Conservation (phyloP, 1,284 basidiomycete species). For the Trichosporon sp. region DNA sequence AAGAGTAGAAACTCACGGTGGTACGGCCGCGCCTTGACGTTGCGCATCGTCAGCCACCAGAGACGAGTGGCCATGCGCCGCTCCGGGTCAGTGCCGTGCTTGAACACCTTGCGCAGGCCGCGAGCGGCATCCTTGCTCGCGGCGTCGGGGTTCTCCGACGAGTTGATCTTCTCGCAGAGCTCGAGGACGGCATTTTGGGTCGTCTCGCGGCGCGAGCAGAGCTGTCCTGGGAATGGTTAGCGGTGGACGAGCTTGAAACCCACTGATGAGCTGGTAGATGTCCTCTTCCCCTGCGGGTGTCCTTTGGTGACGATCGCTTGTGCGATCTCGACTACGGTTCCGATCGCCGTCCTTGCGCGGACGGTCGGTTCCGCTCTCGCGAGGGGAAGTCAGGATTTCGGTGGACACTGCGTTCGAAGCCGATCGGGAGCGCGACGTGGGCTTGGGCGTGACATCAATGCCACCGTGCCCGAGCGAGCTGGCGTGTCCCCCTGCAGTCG, state of each 20-base stretch:
- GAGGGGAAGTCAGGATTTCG: conserved; percentile 32
- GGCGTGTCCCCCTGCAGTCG: conserved; percentile 18
- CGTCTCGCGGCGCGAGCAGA: conserved; percentile 33
- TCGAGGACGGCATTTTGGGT: conserved; percentile 37
- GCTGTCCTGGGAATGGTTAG: conserved; percentile 21
- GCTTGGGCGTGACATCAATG: not conserved
- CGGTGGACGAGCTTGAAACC: conserved; percentile 14
- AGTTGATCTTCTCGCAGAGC: conserved; percentile 45
- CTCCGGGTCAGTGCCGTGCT: conserved; percentile 40
- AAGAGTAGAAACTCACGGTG: conserved; percentile 30
- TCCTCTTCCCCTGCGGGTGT: conserved; percentile 22
- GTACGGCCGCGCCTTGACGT: conserved; percentile 34
- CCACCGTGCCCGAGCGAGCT: conserved; percentile 21
- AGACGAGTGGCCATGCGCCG: conserved; percentile 41
- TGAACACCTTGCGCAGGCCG: conserved; percentile 46
- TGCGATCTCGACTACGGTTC: not conserved
- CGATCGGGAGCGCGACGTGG: conserved; percentile 1
- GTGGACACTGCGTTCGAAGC: conserved; percentile 26
- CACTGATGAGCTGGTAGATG: conserved; percentile 38
- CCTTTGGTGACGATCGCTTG: conserved; percentile 6
- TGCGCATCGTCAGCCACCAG: conserved; percentile 46
- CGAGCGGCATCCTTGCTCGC: conserved; percentile 45
- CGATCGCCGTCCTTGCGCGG: not conserved
- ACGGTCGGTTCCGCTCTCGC: not conserved
- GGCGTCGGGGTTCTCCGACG: conserved; percentile 35